Evolutionary conservation across 495 filamentous ascomycete species (phyloP).

Genomic region (Talaromyces liani): DNA sequence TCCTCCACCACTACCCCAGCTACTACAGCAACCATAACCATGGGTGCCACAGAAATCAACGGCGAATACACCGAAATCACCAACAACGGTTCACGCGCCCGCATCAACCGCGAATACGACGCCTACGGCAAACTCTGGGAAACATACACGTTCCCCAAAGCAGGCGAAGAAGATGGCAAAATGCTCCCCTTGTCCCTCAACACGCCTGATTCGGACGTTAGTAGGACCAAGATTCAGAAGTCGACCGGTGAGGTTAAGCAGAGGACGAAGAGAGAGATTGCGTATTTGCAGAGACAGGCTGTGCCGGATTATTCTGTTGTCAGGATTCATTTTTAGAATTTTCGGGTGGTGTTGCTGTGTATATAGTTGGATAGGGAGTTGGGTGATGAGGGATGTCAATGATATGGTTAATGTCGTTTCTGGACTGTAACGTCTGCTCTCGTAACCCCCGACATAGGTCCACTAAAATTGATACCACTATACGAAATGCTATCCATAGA

Average conservation of each 20-base stretch:
- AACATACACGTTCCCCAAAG: constrained; percentile 28
- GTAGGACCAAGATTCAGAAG: constrained; percentile 35
- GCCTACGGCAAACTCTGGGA: constrained; percentile 10
- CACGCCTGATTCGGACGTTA: constrained; percentile 39
- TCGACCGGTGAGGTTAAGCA: constrained; percentile 49
- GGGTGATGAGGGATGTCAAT: background rate
- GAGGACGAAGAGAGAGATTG: constrained; percentile 61
- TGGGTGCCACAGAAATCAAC: constrained; percentile 4
- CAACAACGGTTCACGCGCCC: background rate
- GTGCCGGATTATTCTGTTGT: constrained; percentile 72
- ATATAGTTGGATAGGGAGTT: background rate
- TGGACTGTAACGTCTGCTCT: too few relatives aligned
- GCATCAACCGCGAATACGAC: constrained; percentile 10
- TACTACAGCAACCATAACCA: constrained; percentile 8
- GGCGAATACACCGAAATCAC: constrained; percentile 1
- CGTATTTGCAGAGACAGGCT: constrained; percentile 62
- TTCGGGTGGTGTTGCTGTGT: background rate
- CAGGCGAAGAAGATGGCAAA: constrained; percentile 31
- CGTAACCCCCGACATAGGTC: too few relatives aligned
- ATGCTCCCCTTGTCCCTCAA: constrained; percentile 66
- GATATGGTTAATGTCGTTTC: background rate
- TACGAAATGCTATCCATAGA: background rate
- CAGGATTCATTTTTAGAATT: constrained; percentile 50
- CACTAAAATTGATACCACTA: background rate
- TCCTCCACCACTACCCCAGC: background rate